Base-by-base conservation (phyloP, 148 eudicot species). In the Vaccinium corymbosum region DNA sequence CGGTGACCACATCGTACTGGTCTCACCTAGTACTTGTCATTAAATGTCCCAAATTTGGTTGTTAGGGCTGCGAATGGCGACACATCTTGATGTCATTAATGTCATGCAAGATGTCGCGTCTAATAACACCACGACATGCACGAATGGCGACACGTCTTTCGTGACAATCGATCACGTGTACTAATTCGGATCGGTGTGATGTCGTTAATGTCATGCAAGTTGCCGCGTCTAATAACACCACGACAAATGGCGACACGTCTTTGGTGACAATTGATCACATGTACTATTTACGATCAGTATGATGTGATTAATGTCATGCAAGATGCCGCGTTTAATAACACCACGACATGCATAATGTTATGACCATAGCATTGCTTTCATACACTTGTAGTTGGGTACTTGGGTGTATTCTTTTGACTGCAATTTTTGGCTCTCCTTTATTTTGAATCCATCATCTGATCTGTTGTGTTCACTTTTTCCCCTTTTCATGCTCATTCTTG, bases 401-500 rank as follows among this genome's bases (percentile, higher is more conserved):
- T 32, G 35, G 56, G 80, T 59, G 35, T 64, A 78, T 80, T 74
- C 50, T 82, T 88, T 84, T 84, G 75, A 29, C 11, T 87, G 62
- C 78, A 32, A 20, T 55, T 56, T 81, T 32, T 85, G 83, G 82
- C 52, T 66, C 85, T 32, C 11, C 88, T 10, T 22, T 62, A 17
- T 59, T 22, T 29, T 76, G 52, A 38, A 25, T 46, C 82, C 82
- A 48, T 76, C 16, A 5, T 82, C 90, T 90, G 85, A 89, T 88
- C 74, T 38, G 11, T 72, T 80, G 72, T 64, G 81, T 82, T 10
- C 71, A 12, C 85, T 87, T 84, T 50, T 83, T 87, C 38, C 38
- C 80, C 64, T 91, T 90, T 88, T 88, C 88, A 53, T 91, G 88
- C 82, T 79, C 85, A 68, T 77, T 74, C 35, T 56, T 82, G 17